A percentile compares a stretch with the other conserved stretches of the same genome.
Evolutionary conservation across 495 filamentous ascomycete genomes (phyloP).

Genomic region (Pseudoneurospora amorphoporcata): DNA sequence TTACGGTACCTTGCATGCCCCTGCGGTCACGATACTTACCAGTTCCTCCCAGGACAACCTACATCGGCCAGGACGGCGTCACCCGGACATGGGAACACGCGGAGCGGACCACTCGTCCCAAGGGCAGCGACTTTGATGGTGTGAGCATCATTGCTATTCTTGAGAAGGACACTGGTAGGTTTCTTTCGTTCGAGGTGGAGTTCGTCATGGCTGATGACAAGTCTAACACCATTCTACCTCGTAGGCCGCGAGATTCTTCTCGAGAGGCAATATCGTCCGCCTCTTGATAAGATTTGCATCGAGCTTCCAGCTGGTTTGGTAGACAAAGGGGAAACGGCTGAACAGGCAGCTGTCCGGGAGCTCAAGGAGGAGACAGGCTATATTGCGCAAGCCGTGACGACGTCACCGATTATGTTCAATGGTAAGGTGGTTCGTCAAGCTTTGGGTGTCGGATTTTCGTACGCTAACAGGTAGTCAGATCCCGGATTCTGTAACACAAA

Average conservation of each 20-base stretch:
- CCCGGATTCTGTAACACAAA: constrained; percentile 86
- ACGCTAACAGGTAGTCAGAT: constrained; percentile 20
- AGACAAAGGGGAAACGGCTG: constrained; percentile 69
- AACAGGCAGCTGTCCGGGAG: constrained; percentile 75
- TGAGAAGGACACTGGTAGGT: constrained; percentile 46
- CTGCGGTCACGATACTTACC: constrained; percentile 3
- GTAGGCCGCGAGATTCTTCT: constrained; percentile 64
- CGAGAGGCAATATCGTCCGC: constrained; percentile 83
- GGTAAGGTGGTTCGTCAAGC: constrained; percentile 23
- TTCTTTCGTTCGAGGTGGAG: not conserved
- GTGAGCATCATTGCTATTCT: constrained; percentile 87
- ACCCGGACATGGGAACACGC: constrained; percentile 73
- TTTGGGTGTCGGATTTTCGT: not conserved
- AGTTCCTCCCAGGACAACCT: constrained; percentile 46
- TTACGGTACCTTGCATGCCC: not conserved
- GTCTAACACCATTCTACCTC: not conserved
- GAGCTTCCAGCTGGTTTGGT: constrained; percentile 83
- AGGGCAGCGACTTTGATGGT: constrained; percentile 64
- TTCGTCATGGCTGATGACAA: not conserved
- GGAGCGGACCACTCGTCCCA: constrained; percentile 63
- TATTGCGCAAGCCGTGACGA: constrained; percentile 55
- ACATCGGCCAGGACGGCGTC: constrained; percentile 58
- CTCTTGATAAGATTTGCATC: constrained; percentile 60
- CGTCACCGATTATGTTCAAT: constrained; percentile 76
- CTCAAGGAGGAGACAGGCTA: constrained; percentile 93